Evolutionary conservation across 805 yeast species (phyloP), one percentile per base, ranked within the genome.

Genomic region (Cyberlindnera bimundalis): DNA sequence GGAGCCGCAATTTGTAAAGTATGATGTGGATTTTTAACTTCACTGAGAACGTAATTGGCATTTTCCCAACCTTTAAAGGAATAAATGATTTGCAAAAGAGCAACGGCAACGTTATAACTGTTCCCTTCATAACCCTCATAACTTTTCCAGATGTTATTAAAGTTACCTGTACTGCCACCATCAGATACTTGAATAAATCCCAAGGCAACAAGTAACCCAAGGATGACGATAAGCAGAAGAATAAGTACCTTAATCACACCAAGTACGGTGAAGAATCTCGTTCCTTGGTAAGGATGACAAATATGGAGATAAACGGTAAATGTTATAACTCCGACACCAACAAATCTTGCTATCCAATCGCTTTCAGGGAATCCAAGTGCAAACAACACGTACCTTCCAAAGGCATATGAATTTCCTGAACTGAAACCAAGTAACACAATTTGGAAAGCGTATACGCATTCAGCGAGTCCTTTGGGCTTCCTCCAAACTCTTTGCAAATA

Each of bases 51-150:
- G 48, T 77, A 73, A 53, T 80, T 80, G 31, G 80, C 81, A 48
- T 79, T 79, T 48, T 80, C 85, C 84, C 85, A 79, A 5, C 86
- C 86, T 44, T 79, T 74, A 59, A 78, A 79, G 1, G 84, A 77
- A 52, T 78, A 79, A 12, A 80, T 74, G 18, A 80, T 72, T 36
- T 81, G 75, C 27, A 79, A 55, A 25, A 79, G 53, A 1, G 81
- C 84, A 27, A 78, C 78, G 2, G 84, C 69, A 6, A 72, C 54
- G 28, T 74, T 71, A 51, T 77, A 80, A 10, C 64, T 50, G 33
- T 55, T 59, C 2, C 76, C 70, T 2, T 70, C 64, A 32, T 70
- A 70, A 15, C 62, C 59, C 2, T 67, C 65, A 38, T 68, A 67
- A 35, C 60, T 53, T 25, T 48, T 46, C 65, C 74, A 76, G 33